Percentiles rank a stretch among this genome's conserved stretches.
These are phyloP conservation scores for Colletotrichum zoysiae DNA, from an alignment of 2,329 filamentous ascomycete species.

Conservation along the genomic window DNA sequence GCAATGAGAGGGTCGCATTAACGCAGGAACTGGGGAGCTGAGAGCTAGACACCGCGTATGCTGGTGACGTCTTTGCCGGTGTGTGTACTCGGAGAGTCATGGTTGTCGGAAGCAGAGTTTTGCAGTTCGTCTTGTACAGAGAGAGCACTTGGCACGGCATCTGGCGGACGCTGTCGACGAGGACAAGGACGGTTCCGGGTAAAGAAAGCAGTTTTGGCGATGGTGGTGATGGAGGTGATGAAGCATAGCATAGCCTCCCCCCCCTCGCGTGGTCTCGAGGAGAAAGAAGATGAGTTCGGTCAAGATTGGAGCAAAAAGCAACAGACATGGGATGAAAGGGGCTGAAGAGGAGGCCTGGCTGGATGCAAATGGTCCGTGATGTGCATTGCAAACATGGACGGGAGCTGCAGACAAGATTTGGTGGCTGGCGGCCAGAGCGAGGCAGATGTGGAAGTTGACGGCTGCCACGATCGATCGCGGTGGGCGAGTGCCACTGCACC, in stretches of 20 bases:
- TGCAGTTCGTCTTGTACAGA: too few species aligned
- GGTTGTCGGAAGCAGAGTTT: neutral
- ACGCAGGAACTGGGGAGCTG: neutral
- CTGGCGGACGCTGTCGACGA: neutral
- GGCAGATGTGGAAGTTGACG: constrained; percentile 2
- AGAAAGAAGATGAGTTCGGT: neutral
- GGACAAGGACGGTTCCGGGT: neutral
- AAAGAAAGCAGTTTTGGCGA: neutral
- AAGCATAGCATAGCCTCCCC: too few species aligned
- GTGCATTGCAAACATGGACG: neutral
- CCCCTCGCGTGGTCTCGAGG: neutral
- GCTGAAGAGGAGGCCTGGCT: neutral
- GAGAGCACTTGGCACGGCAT: too few species aligned
- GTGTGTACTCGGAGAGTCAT: neutral
- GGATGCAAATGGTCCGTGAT: constrained; percentile 2
- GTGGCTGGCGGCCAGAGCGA: neutral
- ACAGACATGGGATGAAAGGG: neutral
- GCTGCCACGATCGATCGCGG: constrained; percentile 16
- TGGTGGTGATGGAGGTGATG: neutral
- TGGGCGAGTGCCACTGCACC: neutral
- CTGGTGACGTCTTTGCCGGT: neutral
- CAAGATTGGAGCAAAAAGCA: neutral
- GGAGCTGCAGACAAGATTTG: neutral
- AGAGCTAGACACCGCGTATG: neutral
- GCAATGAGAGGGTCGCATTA: neutral